phyloP scores from a whole-genome alignment of 2,329 filamentous ascomycete species.

The Epichloe glyceriae region DNA sequence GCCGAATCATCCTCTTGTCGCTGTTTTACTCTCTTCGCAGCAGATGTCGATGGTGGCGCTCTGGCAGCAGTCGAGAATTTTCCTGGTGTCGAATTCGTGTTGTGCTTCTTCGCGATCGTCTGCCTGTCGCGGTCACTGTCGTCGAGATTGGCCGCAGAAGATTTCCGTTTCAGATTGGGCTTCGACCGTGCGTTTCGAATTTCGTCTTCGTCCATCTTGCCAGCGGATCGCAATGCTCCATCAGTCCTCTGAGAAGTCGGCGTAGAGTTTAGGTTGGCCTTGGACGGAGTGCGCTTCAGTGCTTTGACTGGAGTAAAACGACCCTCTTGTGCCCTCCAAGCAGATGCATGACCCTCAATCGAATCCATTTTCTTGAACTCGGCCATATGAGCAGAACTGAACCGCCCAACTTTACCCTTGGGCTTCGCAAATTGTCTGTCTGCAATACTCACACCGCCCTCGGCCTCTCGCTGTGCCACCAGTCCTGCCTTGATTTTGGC shows the following conservation, averaged over 20 bases:
- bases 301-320: conserved; percentile 36
- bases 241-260: conserved; percentile 20
- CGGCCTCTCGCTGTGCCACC: conserved; percentile 44
- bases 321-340: conserved; percentile 49
- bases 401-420: conserved; percentile 66
- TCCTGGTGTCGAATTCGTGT: conserved; percentile 9
- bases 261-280: conserved; percentile 26
- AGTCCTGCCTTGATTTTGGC: conserved; percentile 58
- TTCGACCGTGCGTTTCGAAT: conserved; percentile 28
- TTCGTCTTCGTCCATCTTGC: conserved; percentile 55
- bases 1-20: conserved; percentile 56
- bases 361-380: conserved; percentile 98
- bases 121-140: conserved; percentile 10
- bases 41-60: conserved; percentile 9
- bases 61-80: conserved; percentile 8
- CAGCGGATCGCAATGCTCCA: conserved; percentile 37
- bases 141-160: conserved; percentile 20
- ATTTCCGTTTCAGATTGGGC: conserved; percentile 21
- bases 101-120: conserved; percentile 14
- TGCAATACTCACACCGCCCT: conserved; percentile 26
- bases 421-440: conserved; percentile 66
- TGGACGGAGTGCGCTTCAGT: conserved; percentile 31
- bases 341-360: conserved; percentile 74
- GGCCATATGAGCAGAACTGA: conserved; percentile 72
- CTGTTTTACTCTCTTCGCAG: conserved; percentile 61